Conservation (phyloP, 1,139 yeast genomes). For the Suhomyces kunorum region DNA sequence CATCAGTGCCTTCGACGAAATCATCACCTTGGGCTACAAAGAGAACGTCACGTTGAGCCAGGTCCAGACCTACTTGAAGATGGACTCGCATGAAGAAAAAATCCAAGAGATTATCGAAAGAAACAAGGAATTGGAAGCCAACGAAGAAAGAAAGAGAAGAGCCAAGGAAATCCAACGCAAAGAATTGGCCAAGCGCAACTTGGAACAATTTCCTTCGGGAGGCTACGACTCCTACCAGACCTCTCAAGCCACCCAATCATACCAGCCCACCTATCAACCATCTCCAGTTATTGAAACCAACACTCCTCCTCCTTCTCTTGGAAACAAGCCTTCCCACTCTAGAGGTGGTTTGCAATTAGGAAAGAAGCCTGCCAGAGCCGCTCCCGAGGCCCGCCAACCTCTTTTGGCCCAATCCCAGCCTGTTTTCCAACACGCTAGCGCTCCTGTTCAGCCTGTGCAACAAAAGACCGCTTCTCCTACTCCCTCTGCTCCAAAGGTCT, state of each 20-base stretch:
- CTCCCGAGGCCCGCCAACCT: conserved; percentile 45
- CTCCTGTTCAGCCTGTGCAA: conserved; percentile 11
- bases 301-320: conserved; percentile 6
- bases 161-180: conserved; percentile 93
- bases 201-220: conserved; percentile 31
- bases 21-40: conserved; percentile 83
- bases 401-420: conserved; percentile 36
- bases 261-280: conserved; percentile 41
- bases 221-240: conserved; percentile 27
- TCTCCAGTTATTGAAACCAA: conserved; percentile 25
- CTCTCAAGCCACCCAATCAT: conserved; percentile 23
- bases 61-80: conserved; percentile 86
- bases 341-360: conserved; percentile 84
- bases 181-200: conserved; percentile 66
- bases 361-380: conserved; percentile 47
- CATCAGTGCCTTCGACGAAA: conserved; percentile 91
- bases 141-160: conserved; percentile 93
- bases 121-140: conserved; percentile 95
- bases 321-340: conserved; percentile 37
- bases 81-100: conserved; percentile 98
- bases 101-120: conserved; percentile 97
- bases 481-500: conserved; percentile 34
- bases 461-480: conserved; percentile 31
- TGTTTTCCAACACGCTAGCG: conserved; percentile 24
- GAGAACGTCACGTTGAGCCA: conserved; percentile 84